A percentile compares a stretch with the other conserved stretches of the same genome.
Evolutionary conservation across 192 early-diverging fungal genomes (phyloP).

Genomic region (Umbelopsis sp.): DNA sequence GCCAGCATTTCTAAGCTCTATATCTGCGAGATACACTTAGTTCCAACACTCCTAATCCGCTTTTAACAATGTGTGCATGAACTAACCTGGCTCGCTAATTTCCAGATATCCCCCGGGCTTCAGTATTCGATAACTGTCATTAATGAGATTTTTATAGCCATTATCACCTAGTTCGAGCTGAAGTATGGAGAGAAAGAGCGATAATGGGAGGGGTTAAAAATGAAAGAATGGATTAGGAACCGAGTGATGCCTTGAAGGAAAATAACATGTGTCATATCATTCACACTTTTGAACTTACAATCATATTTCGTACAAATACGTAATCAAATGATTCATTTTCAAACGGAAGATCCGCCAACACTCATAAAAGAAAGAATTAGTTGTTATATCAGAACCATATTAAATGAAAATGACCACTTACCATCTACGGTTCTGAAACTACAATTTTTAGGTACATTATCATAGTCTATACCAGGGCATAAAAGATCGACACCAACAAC

Average conservation of each 20-base stretch:
- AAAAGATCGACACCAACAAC: conserved; percentile 24
- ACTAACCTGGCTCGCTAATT: conserved; percentile 28
- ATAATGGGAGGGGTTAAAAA: too few species aligned
- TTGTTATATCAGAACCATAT: background rate
- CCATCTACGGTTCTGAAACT: background rate
- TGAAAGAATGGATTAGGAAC: too few species aligned
- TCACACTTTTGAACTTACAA: background rate
- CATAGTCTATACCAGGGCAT: background rate
- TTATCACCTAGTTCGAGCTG: background rate
- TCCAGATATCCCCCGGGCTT: conserved; percentile 36
- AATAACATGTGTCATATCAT: too few species aligned
- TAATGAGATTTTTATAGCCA: background rate
- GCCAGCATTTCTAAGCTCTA: background rate
- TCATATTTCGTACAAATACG: conserved; percentile 13
- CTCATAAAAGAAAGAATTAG: background rate
- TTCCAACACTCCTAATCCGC: background rate
- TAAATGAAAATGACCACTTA: background rate
- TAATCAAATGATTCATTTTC: conserved; percentile 8
- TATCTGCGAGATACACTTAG: background rate
- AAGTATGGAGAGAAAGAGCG: background rate
- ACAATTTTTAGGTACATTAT: background rate
- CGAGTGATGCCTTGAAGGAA: too few species aligned
- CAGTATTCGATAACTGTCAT: conserved; percentile 26
- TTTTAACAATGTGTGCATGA: background rate
- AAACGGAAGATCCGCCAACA: background rate